phyloP scores from a whole-genome alignment of 2,329 filamentous ascomycete genomes.

The Pseudopyrenochaeta lycopersici region DNA sequence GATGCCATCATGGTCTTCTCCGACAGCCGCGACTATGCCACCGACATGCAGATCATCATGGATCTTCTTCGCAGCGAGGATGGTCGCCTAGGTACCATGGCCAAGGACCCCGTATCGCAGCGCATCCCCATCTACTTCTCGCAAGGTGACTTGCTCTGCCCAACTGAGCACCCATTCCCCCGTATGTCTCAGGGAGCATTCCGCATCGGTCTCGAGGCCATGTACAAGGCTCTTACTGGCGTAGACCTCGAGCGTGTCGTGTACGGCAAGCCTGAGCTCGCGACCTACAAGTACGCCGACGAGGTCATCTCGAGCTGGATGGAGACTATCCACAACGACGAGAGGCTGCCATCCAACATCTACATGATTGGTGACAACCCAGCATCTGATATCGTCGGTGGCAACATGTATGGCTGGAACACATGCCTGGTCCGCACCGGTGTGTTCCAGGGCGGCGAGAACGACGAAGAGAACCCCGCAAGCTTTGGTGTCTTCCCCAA shows the following conservation, averaged over 20 bases:
- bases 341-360: conserved; percentile 72
- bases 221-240: conserved; percentile 75
- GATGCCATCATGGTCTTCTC: conserved; percentile 79
- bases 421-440: conserved; percentile 80
- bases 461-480: conserved; percentile 79
- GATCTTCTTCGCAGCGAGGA: conserved; percentile 75
- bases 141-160: conserved; percentile 71
- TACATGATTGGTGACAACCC: conserved; percentile 84
- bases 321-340: conserved; percentile 77
- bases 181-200: conserved; percentile 79
- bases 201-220: conserved; percentile 76
- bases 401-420: conserved; percentile 85
- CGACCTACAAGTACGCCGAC: conserved; percentile 82
- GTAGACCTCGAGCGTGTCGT: conserved; percentile 77
- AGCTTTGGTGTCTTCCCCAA: conserved; percentile 80
- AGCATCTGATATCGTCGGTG: conserved; percentile 76
- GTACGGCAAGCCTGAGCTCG: conserved; percentile 77
- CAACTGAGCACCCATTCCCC: conserved; percentile 65
- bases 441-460: conserved; percentile 79
- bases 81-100: conserved; percentile 70
- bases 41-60: conserved; percentile 80
- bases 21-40: conserved; percentile 77
- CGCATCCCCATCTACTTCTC: conserved; percentile 80
- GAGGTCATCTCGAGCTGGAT: conserved; percentile 78
- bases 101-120: conserved; percentile 70